Conservation (phyloP, 306 rosid genomes). For the Lablab purpureus region DNA sequence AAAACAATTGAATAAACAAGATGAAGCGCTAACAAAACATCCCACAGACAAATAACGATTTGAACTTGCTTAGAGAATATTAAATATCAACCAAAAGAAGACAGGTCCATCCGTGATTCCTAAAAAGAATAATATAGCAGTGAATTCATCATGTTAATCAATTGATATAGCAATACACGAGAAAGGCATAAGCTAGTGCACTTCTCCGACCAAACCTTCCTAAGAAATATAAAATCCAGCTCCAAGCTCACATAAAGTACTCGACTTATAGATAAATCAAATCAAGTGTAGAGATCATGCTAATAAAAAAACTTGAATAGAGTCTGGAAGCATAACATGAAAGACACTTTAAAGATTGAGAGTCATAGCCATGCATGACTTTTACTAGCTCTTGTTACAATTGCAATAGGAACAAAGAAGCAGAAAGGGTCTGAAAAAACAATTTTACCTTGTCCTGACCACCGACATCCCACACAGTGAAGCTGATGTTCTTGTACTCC, state of each 20-base stretch:
- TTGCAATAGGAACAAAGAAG: conserved; percentile 21
- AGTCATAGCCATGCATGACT: conserved; percentile 15
- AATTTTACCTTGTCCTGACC: conserved; percentile 93
- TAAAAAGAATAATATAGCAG: background rate
- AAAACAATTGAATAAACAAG: conserved; percentile 13
- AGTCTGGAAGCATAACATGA: background rate
- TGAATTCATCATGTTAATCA: background rate
- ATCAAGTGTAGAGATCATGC: conserved; percentile 1
- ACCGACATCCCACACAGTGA: conserved; percentile 99
- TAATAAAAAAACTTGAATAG: conserved; percentile 13
- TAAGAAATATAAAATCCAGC: background rate
- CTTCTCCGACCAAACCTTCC: background rate
- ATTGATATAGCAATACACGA: no score
- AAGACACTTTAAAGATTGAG: conserved; percentile 6
- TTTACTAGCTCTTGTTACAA: conserved; percentile 27
- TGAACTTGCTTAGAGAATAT: background rate
- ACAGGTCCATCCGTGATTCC: background rate
- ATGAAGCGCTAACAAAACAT: conserved; percentile 17
- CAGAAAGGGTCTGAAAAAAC: conserved; percentile 1
- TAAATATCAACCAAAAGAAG: conserved; percentile 24
- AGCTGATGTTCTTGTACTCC: conserved; percentile 98
- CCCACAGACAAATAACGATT: conserved; percentile 1
- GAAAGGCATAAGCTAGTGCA: background rate
- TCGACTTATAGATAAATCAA: background rate
- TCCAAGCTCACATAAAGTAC: background rate